Evolutionary conservation across 768 basidiomycete genomes (phyloP).

Genomic region (Floccularia luteovirens): DNA sequence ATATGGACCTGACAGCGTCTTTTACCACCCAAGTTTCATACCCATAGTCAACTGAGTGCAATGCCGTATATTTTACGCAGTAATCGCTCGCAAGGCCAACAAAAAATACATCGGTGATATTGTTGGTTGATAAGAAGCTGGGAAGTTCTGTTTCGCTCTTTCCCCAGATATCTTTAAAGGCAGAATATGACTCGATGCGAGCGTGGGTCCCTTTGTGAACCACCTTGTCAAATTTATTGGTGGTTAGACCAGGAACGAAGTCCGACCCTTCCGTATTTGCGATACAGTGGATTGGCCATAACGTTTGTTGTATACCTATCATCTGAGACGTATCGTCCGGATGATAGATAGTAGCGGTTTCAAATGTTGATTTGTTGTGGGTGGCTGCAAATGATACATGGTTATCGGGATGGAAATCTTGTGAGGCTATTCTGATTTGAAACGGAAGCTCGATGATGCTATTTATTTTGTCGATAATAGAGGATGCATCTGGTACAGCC

Average conservation of each 20-base stretch:
- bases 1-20: conserved; percentile 40
- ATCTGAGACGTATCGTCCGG: conserved; percentile 25
- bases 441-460: conserved; percentile 53
- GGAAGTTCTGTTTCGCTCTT: conserved; percentile 40
- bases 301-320: conserved; percentile 36
- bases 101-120: conserved; percentile 52
- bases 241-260: conserved; percentile 47
- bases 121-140: conserved; percentile 26
- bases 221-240: conserved; percentile 30
- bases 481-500: conserved; percentile 54
- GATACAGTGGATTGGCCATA: conserved; percentile 84
- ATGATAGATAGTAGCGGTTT: conserved; percentile 32
- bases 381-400: conserved; percentile 71
- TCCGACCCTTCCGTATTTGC: conserved; percentile 50
- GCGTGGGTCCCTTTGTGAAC: conserved; percentile 48
- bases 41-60: conserved; percentile 41
- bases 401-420: conserved; percentile 48
- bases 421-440: conserved; percentile 40
- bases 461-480: conserved; percentile 50
- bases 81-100: conserved; percentile 73
- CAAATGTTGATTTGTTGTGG: conserved; percentile 25
- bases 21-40: conserved; percentile 44
- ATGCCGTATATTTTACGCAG: conserved; percentile 58
- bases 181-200: conserved; percentile 75
- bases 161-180: conserved; percentile 57